Evolutionary conservation across 2,329 filamentous ascomycete genomes (phyloP).

Genomic region (Beauveria sp.): DNA sequence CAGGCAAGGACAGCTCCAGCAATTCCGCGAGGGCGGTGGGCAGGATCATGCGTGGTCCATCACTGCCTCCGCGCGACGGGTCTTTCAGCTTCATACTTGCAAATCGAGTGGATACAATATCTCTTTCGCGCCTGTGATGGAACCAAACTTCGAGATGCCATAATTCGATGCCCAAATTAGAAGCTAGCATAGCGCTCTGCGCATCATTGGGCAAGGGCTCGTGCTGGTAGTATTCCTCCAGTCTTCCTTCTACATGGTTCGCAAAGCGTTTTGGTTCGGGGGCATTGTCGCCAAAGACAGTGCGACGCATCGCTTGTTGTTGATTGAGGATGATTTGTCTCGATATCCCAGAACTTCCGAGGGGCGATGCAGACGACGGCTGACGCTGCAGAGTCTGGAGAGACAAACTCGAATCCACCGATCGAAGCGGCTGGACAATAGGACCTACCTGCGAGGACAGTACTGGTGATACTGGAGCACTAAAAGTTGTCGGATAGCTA

Average conservation of each 20-base stretch:
- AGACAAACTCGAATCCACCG: conserved; percentile 13
- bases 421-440: not conserved
- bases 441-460: not conserved
- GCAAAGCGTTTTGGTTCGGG: conserved; percentile 39
- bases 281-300: conserved; percentile 30
- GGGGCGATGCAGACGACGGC: conserved; percentile 12
- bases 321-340: conserved; percentile 39
- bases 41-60: conserved; percentile 40
- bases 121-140: conserved; percentile 43
- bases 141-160: conserved; percentile 49
- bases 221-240: conserved; percentile 46
- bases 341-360: conserved; percentile 23
- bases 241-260: conserved; percentile 39
- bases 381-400: conserved; percentile 18
- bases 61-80: conserved; percentile 21
- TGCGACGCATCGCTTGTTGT: conserved; percentile 32
- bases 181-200: conserved; percentile 46
- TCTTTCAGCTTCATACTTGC: conserved; percentile 37
- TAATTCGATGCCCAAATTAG: conserved; percentile 44
- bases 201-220: conserved; percentile 41
- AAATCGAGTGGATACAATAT: conserved; percentile 37
- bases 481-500: not conserved
- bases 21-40: conserved; percentile 43
- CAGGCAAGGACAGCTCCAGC: conserved; percentile 41
- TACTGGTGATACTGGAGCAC: conserved; percentile 3